A percentile compares a stretch with the other conserved stretches of the same genome.
Evolutionary conservation across 768 basidiomycete genomes (phyloP).

Genomic region (Hysterangium stoloniferum): DNA sequence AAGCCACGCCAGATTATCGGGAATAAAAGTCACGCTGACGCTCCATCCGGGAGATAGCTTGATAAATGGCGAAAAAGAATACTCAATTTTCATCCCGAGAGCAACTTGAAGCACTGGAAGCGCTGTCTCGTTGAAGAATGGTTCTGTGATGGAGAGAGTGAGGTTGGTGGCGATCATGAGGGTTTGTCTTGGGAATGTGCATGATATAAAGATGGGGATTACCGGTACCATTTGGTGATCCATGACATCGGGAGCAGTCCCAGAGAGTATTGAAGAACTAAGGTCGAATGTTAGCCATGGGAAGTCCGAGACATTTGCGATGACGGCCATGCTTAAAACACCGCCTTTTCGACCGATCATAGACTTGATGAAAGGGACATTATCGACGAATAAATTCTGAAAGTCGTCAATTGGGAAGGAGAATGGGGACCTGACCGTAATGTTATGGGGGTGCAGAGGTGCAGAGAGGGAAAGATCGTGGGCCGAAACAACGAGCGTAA

Average conservation of each 20-base stretch:
- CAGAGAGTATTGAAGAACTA: conserved; percentile 49
- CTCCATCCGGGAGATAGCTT: conserved; percentile 30
- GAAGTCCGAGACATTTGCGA: conserved; percentile 50
- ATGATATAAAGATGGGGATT: conserved; percentile 43
- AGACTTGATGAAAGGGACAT: conserved; percentile 37
- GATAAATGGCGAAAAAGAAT: conserved; percentile 42
- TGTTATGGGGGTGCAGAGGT: conserved; percentile 56
- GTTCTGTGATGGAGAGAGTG: conserved; percentile 56
- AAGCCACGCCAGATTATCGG: conserved; percentile 40
- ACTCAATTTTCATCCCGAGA: conserved; percentile 31
- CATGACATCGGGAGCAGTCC: conserved; percentile 46
- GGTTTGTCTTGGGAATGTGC: conserved; percentile 44
- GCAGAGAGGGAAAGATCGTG: conserved; percentile 55
- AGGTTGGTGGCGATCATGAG: conserved; percentile 60
- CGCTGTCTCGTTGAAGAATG: conserved; percentile 56
- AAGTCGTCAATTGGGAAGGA: conserved; percentile 50
- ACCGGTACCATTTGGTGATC: conserved; percentile 25
- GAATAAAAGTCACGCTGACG: conserved; percentile 49
- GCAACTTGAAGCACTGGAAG: conserved; percentile 50
- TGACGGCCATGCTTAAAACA: conserved; percentile 47
- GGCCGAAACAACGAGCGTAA: conserved; percentile 57
- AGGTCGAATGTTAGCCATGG: conserved; percentile 45
- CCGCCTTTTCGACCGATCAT: not conserved
- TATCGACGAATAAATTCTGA: conserved; percentile 56
- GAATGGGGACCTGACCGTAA: conserved; percentile 53